phyloP scores from a whole-genome alignment of 2,329 filamentous ascomycete species.

The Colletotrichum sp. region DNA sequence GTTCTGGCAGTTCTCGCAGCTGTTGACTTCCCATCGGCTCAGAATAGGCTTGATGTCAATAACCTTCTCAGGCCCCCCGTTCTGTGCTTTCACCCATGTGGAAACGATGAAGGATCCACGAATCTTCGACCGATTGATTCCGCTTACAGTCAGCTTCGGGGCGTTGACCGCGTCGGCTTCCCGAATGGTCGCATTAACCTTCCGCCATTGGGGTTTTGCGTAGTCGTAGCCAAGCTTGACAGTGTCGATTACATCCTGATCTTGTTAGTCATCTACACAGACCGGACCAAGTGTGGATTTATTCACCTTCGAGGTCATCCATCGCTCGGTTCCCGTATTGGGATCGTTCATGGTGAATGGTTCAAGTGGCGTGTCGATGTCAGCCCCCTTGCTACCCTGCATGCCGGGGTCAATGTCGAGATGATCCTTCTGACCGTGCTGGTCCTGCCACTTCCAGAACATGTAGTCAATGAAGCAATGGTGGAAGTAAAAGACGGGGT shows the following conservation, averaged over 20 bases:
- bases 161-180: not conserved
- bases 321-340: not conserved
- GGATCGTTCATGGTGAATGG: not conserved
- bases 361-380: slow-evolving; percentile 18
- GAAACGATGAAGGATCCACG: slow-evolving; percentile 28
- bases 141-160: slow-evolving; percentile 4
- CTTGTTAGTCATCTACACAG: not conserved
- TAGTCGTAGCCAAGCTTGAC: slow-evolving; percentile 23
- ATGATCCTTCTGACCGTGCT: not conserved
- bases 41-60: slow-evolving; percentile 25
- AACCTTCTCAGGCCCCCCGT: not conserved
- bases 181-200: not conserved
- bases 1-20: slow-evolving; percentile 29
- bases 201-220: not conserved
- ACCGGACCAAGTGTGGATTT: not conserved
- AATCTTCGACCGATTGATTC: slow-evolving; percentile 24
- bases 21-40: slow-evolving; percentile 27
- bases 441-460: slow-evolving; percentile 35
- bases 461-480: slow-evolving; percentile 33
- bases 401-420: slow-evolving; percentile 8
- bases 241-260: not conserved
- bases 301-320: not conserved
- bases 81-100: slow-evolving; percentile 6
- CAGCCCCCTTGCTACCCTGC: slow-evolving; percentile 18
- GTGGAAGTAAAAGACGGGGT: slow-evolving; percentile 37